Conservation (phyloP, 2,329 filamentous ascomycete species). For the Hymenoscyphus occultus region DNA sequence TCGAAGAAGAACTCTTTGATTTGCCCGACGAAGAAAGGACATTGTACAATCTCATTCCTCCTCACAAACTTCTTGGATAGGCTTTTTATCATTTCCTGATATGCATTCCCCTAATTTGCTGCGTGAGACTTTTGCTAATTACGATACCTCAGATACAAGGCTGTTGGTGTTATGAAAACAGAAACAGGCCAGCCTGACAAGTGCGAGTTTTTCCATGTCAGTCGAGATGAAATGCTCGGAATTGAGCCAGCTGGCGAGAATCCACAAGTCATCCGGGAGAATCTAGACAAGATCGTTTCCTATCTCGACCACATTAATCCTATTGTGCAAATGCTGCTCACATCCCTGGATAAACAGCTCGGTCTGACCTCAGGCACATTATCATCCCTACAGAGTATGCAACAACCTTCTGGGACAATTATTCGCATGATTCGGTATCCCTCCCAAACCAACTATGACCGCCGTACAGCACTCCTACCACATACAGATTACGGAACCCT, state of each 20-base stretch:
- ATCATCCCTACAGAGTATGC: constrained; percentile 21
- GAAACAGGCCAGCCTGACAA: background rate
- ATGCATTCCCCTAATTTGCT: too few relatives aligned
- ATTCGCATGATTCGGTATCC: constrained; percentile 31
- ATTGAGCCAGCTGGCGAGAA: constrained; percentile 24
- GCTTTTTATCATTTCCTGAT: background rate
- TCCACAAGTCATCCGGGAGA: constrained; percentile 25
- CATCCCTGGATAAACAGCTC: constrained; percentile 29
- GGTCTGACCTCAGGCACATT: constrained; percentile 26
- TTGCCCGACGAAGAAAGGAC: constrained; percentile 49
- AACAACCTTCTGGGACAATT: constrained; percentile 26
- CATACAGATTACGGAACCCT: constrained; percentile 42
- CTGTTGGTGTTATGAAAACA: constrained; percentile 21
- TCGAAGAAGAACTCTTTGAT: constrained; percentile 32
- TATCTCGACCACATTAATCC: constrained; percentile 26
- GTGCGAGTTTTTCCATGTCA: constrained; percentile 18
- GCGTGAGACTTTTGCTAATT: constrained; percentile 8
- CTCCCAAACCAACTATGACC: constrained; percentile 29
- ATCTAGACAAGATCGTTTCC: constrained; percentile 19
- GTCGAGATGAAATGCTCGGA: constrained; percentile 32
- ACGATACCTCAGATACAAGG: background rate
- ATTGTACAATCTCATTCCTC: constrained; percentile 39
- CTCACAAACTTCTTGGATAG: background rate
- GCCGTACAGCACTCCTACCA: constrained; percentile 25
- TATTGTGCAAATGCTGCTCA: constrained; percentile 26